Percentiles rank a stretch among this genome's conserved stretches.
Conservation (phyloP, 2,329 filamentous ascomycete species). For the Talaromyces piceae region DNA sequence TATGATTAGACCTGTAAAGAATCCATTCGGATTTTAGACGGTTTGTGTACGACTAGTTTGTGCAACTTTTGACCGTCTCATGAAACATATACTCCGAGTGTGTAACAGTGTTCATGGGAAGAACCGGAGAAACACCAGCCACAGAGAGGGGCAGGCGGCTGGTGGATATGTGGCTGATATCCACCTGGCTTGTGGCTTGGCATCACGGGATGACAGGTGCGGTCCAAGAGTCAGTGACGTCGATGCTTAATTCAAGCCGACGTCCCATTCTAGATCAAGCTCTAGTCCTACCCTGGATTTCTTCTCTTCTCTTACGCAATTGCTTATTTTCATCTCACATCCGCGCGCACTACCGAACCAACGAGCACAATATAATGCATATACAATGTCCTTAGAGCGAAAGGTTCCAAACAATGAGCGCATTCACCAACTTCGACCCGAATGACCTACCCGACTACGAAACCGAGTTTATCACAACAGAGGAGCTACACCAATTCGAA, state of each 20-base stretch:
- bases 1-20: too few relatives aligned
- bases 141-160: background rate
- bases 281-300: background rate
- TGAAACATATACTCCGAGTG: background rate
- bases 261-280: background rate
- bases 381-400: conserved; percentile 3
- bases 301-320: too few relatives aligned
- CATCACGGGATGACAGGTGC: background rate
- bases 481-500: conserved; percentile 70
- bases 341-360: too few relatives aligned
- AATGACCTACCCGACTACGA: conserved; percentile 69
- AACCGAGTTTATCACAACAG: conserved; percentile 65
- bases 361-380: too few relatives aligned
- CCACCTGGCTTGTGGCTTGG: background rate
- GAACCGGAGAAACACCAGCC: background rate
- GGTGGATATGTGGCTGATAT: background rate
- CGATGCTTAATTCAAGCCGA: background rate
- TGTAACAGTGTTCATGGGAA: background rate
- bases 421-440: conserved; percentile 51
- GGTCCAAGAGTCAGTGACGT: too few relatives aligned
- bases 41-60: too few relatives aligned
- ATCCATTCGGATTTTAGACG: too few relatives aligned
- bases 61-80: too few relatives aligned
- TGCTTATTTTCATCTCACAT: background rate
- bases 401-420: conserved; percentile 22